Percentiles rank a stretch among this genome's conserved stretches.
phyloP scores from a whole-genome alignment of 2,329 filamentous ascomycete genomes.

The Atkinsonella texensis region DNA sequence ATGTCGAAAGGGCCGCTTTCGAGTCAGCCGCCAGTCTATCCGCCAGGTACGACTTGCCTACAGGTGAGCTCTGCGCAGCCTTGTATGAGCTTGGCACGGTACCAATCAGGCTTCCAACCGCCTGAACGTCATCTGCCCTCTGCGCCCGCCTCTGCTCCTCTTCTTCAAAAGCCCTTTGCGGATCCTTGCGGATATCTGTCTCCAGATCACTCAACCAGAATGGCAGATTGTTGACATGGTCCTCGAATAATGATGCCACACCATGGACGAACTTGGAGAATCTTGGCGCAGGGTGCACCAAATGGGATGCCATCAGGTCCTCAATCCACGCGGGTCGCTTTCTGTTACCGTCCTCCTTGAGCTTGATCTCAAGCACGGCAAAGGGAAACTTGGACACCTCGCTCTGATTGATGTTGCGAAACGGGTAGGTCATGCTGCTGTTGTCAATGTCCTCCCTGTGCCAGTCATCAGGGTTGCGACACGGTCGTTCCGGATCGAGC shows the following conservation, averaged over 20 bases:
- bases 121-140: conserved; percentile 74
- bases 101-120: conserved; percentile 78
- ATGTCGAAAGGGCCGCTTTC: conserved; percentile 19
- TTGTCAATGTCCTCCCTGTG: conserved; percentile 85
- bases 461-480: conserved; percentile 80
- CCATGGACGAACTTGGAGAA: conserved; percentile 98
- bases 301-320: conserved; percentile 83
- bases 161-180: conserved; percentile 78
- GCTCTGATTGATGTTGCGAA: conserved; percentile 74
- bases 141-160: conserved; percentile 77
- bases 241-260: conserved; percentile 81
- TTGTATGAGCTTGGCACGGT: conserved; percentile 41
- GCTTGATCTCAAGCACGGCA: conserved; percentile 84
- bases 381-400: conserved; percentile 88
- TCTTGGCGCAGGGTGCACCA: conserved; percentile 76
- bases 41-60: conserved; percentile 52
- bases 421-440: conserved; percentile 72
- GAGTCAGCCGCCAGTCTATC: conserved; percentile 40
- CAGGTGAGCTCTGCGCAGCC: conserved; percentile 51
- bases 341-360: conserved; percentile 52
- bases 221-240: conserved; percentile 89
- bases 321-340: conserved; percentile 78
- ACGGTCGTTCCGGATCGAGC: conserved; percentile 72
- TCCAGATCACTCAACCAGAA: conserved; percentile 94
- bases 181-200: conserved; percentile 86